Percentiles rank a stretch among this genome's conserved stretches.
These are phyloP conservation scores for Furcasterigmium sp. DNA, from an alignment of 2,329 filamentous ascomycete genomes.

Conservation along the genomic window DNA sequence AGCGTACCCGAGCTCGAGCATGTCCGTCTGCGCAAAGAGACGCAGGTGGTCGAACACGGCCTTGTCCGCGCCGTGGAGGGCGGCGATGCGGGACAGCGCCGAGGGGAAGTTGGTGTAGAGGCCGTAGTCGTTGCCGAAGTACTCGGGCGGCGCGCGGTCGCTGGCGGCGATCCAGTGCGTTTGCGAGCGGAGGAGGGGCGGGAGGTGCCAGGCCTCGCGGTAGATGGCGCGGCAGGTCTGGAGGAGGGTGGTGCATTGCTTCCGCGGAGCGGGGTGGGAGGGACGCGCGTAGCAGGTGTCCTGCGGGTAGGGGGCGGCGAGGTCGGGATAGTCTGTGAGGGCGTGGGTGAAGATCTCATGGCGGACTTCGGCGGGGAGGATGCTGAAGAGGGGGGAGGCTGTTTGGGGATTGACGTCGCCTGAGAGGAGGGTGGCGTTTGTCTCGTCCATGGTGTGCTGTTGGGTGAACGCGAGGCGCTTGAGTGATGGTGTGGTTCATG, in stretches of 20 bases:
- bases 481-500: too few relatives aligned
- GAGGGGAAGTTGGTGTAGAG: too few relatives aligned
- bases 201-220: conserved; percentile 35
- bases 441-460: too few relatives aligned
- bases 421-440: too few relatives aligned
- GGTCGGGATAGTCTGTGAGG: conserved; percentile 31
- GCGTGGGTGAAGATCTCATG: conserved; percentile 37
- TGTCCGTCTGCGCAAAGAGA: conserved; percentile 37
- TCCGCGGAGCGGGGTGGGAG: conserved; percentile 29
- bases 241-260: conserved; percentile 30
- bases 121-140: not conserved
- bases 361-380: conserved; percentile 43
- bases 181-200: conserved; percentile 31
- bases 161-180: conserved; percentile 27
- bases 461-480: too few relatives aligned
- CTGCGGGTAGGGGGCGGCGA: conserved; percentile 17
- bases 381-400: conserved; percentile 22
- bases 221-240: conserved; percentile 31
- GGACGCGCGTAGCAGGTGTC: conserved; percentile 33
- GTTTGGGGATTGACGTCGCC: not conserved
- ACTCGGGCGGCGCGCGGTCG: conserved; percentile 24
- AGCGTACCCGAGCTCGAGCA: conserved; percentile 24
- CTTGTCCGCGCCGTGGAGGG: not conserved
- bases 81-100: conserved; percentile 7
- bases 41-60: conserved; percentile 17